Percentiles rank a stretch among this genome's conserved stretches.
phyloP scores from a whole-genome alignment of 441 rosid genomes.

The Dalechampia spathulata region DNA sequence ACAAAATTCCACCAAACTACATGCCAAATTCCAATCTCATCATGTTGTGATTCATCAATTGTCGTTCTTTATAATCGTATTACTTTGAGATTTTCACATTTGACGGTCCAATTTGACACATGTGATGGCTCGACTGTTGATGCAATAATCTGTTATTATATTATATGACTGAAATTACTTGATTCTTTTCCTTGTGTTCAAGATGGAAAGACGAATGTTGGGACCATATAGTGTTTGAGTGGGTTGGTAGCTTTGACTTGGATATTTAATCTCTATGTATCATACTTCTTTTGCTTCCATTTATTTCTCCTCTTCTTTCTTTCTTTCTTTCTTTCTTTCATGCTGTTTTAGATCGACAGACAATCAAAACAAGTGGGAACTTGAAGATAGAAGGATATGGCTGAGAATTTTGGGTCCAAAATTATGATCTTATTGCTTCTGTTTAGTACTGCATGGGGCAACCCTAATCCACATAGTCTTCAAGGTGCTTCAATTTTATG shows the following conservation, averaged over 20 bases:
- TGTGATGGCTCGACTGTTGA: constrained; percentile 37
- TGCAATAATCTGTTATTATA: constrained; percentile 14
- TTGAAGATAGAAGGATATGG: too few species aligned
- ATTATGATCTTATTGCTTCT: constrained; percentile 10
- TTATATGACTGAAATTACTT: background rate
- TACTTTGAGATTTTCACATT: constrained; percentile 25
- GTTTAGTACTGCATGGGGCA: constrained; percentile 3
- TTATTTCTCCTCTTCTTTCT: constrained; percentile 6
- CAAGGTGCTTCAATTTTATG: too few species aligned
- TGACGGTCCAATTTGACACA: constrained; percentile 23
- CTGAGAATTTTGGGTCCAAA: too few species aligned
- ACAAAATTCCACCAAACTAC: too few species aligned
- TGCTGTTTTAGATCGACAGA: too few species aligned
- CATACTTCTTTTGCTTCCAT: background rate
- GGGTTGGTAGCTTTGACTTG: constrained; percentile 2
- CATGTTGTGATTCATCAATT: too few species aligned
- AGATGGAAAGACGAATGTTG: constrained; percentile 18
- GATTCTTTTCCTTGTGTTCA: background rate
- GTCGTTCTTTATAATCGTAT: background rate
- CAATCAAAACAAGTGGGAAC: too few species aligned
- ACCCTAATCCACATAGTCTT: constrained; percentile 4
- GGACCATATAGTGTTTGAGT: constrained; percentile 9
- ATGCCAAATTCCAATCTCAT: too few species aligned
- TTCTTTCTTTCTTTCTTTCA: constrained; percentile 1
- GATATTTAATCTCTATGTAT: constrained; percentile 5